These are phyloP conservation scores for Andrographis paniculata DNA, from an alignment of 305 asterid genomes.

Conservation along the genomic window DNA sequence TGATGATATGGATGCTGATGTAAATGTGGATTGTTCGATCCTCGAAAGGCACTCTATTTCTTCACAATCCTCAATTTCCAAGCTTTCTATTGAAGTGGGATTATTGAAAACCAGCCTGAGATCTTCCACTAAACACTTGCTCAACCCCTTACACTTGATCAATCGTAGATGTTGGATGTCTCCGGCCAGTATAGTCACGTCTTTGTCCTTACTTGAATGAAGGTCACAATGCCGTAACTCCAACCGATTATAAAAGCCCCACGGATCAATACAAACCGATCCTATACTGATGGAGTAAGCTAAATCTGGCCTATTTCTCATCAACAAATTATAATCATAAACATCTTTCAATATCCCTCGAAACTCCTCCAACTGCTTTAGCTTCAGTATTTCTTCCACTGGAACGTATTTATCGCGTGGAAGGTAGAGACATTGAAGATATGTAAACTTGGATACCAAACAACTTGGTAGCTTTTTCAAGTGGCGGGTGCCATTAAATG, in stretches of 20 bases:
- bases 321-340: neutral
- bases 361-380: constrained; percentile 5
- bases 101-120: neutral
- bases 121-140: neutral
- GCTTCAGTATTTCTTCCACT: constrained; percentile 6
- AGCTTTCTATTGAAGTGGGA: neutral
- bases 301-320: neutral
- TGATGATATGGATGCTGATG: neutral
- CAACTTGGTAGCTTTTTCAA: neutral
- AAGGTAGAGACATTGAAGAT: neutral
- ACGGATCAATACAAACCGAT: no score
- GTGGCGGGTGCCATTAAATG: neutral
- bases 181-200: no score
- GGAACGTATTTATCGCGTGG: neutral
- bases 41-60: neutral
- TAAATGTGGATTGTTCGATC: neutral
- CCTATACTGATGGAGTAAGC: neutral
- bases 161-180: no score
- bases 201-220: no score
- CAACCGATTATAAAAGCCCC: no score
- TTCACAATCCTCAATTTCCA: neutral
- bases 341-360: neutral
- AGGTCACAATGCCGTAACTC: no score
- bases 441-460: neutral
- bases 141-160: neutral